These are phyloP conservation scores for Acanthamoeba divionensis DNA, from an alignment of 208 protist species.

Conservation along the genomic window DNA sequence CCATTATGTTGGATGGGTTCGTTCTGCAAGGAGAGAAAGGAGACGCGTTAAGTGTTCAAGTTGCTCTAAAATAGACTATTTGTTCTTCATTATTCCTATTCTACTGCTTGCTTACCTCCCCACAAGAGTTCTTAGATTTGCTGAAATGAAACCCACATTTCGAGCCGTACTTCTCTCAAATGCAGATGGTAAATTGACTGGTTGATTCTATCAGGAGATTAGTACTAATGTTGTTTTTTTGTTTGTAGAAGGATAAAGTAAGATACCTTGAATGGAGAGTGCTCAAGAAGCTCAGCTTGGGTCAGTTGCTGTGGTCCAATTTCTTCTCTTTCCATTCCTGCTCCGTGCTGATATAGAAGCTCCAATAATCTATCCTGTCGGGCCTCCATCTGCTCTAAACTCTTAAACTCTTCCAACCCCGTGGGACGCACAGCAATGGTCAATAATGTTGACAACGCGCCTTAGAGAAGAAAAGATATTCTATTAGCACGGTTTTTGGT, in stretches of 20 bases:
- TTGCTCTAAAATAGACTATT: not conserved
- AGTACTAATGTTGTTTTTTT: not conserved
- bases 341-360: conserved; percentile 33
- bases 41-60: not conserved
- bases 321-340: not conserved
- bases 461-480: too few relatives aligned
- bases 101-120: too few relatives aligned
- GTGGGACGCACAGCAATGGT: conserved; percentile 21
- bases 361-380: not conserved
- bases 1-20: not conserved
- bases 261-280: not conserved
- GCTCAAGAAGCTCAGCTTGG: not conserved
- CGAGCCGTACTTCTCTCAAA: not conserved
- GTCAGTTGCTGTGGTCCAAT: not conserved
- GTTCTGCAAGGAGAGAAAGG: not conserved
- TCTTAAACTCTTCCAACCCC: conserved; percentile 51
- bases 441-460: not conserved
- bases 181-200: not conserved
- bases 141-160: not conserved
- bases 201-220: not conserved
- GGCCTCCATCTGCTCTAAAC: conserved; percentile 16
- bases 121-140: not conserved
- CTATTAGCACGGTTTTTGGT: too few relatives aligned
- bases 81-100: not conserved
- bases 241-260: not conserved